Conservation (phyloP, 2,329 filamentous ascomycete genomes). For the Pseudogymnoascus sp. region DNA sequence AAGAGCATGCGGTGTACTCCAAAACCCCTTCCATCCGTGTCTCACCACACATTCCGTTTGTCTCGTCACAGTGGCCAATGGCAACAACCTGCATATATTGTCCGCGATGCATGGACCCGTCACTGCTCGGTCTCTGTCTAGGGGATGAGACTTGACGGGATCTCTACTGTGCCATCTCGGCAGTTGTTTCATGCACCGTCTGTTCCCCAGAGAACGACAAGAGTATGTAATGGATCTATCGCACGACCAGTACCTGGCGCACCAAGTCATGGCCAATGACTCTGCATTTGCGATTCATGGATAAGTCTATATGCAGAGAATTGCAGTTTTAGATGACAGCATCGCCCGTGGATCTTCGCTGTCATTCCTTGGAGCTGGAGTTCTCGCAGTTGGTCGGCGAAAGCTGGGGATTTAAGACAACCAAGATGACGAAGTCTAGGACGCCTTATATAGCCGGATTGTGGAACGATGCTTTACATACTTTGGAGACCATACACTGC, state of each 20-base stretch:
- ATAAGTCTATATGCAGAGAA: constrained; percentile 13
- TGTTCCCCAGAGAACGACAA: background rate
- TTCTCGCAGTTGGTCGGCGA: constrained; percentile 13
- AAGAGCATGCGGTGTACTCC: background rate
- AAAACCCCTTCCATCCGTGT: background rate
- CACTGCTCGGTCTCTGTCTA: background rate
- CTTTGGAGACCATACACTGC: constrained; percentile 13
- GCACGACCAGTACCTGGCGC: constrained; percentile 5
- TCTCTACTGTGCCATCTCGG: background rate
- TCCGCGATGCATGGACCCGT: background rate
- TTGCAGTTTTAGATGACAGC: constrained; percentile 13
- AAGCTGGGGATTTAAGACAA: constrained; percentile 12
- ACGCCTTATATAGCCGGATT: constrained; percentile 14
- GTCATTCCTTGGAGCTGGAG: constrained; percentile 12
- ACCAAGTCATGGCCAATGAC: constrained; percentile 12
- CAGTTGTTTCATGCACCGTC: background rate
- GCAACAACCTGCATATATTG: background rate
- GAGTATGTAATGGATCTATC: constrained; percentile 10
- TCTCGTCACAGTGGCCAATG: background rate
- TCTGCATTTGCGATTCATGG: constrained; percentile 11
- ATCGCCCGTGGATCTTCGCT: constrained; percentile 11
- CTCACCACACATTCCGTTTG: constrained; percentile 2
- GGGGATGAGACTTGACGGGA: background rate
- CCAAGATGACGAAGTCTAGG: constrained; percentile 14
- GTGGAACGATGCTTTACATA: constrained; percentile 16